Base-by-base conservation (phyloP, 202 grass and related monocot genomes). In the Musa balbisiana region DNA sequence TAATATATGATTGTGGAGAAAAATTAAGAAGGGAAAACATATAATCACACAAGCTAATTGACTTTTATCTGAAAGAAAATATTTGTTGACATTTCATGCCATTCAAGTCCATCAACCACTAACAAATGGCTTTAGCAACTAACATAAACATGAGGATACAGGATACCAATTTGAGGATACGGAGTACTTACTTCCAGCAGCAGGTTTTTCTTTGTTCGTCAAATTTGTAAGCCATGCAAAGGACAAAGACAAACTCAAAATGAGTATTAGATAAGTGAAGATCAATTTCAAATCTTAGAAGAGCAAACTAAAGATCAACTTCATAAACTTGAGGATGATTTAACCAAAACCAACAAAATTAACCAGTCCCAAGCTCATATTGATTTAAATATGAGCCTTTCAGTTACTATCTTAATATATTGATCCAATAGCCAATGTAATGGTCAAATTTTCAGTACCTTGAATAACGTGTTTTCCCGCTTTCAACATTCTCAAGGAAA, bases 391-490 rank as follows among this genome's bases (percentile, higher is more conserved):
- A 25, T 13, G 22, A 12, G 21, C 63, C 67, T 20, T 51, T 29
- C 19, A 49, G 8, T 70, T 29, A 67, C 4, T 12, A 22, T n/a
- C 22, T 3, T 27, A 19, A 16, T 43, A 15, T 43, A 21, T 70
- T 10, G n/a, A 51, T 70, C 52, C 49, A 52, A 70, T 22, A 21
- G 25, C 2, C 17, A 62, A 76, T 4, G 0, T 17, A 58, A 13
- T 19, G 12, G 22, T 8, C 20, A 52, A 64, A 53, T 1, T 77
- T 75, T 80, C 21, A 25, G 66, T 92, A 98, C 94, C 94, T 98
- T 98, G 94, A 74, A 98, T 91, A 65, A 94, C 91, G 82, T 98
- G 94, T 54, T 98, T 98, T 85, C 88, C 88, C 51, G 88, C 88
- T 87, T 84, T 91, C 8, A 98, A 85, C 87, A 98, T 83, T 74